Evolutionary conservation across 2,329 filamentous ascomycete genomes (phyloP).

Genomic region (Aspergillus aculeatinus): DNA sequence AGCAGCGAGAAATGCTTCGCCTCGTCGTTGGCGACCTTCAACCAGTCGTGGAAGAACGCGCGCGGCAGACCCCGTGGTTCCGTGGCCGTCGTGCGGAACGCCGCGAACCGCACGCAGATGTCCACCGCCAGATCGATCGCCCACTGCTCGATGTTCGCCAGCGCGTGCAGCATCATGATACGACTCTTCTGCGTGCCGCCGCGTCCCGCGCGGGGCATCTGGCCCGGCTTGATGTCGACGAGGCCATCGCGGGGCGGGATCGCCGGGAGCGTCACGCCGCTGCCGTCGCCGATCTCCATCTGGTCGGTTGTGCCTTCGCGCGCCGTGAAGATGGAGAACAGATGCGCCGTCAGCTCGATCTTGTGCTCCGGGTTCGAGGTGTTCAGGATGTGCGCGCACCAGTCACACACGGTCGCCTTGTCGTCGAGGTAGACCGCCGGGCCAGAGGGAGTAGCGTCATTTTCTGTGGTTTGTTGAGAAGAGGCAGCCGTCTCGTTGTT

Average conservation of each 20-base stretch:
- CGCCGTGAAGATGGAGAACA: slow-evolving; percentile 44
- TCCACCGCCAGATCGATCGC: slow-evolving; percentile 51
- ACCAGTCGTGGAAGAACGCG: slow-evolving; percentile 50
- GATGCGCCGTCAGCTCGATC: slow-evolving; percentile 47
- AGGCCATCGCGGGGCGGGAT: slow-evolving; percentile 45
- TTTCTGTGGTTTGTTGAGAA: slow-evolving; percentile 9
- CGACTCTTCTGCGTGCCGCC: slow-evolving; percentile 48
- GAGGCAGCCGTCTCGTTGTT: not conserved
- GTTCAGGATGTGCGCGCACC: slow-evolving; percentile 49
- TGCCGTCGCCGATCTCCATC: slow-evolving; percentile 45
- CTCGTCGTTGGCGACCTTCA: slow-evolving; percentile 51
- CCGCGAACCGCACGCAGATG: slow-evolving; percentile 49
- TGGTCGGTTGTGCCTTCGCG: slow-evolving; percentile 41
- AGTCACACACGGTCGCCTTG: slow-evolving; percentile 48
- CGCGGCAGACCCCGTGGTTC: slow-evolving; percentile 37
- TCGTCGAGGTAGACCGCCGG: slow-evolving; percentile 38
- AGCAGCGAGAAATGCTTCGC: slow-evolving; percentile 51
- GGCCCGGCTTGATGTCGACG: slow-evolving; percentile 39
- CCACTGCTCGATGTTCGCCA: slow-evolving; percentile 52
- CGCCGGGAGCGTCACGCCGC: slow-evolving; percentile 36
- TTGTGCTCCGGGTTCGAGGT: slow-evolving; percentile 49
- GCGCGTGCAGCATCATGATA: slow-evolving; percentile 48
- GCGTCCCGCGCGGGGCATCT: slow-evolving; percentile 43
- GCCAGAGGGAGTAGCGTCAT: slow-evolving; percentile 10
- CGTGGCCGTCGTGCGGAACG: slow-evolving; percentile 39